Percentiles rank a stretch among this genome's conserved stretches.
These are phyloP conservation scores for Ganoderma multipileum DNA, from an alignment of 1,284 basidiomycete genomes.

Conservation along the genomic window DNA sequence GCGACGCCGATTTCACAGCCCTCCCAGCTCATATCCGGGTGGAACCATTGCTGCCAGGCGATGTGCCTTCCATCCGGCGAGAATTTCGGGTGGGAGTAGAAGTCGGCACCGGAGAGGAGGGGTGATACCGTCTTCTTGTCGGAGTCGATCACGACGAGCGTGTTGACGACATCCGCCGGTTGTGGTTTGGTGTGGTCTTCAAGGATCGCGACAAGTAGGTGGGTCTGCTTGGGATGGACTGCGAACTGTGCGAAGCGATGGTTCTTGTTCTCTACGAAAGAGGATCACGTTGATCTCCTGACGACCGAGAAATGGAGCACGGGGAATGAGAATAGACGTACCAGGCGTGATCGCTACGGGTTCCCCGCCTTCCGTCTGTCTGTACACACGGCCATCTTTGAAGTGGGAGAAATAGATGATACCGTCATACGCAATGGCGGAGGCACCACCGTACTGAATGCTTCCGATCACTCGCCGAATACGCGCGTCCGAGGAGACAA, in stretches of 20 bases:
- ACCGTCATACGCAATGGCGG: conserved; percentile 56
- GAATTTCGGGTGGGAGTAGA: conserved; percentile 69
- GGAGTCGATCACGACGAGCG: conserved; percentile 63
- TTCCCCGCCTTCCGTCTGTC: conserved; percentile 41
- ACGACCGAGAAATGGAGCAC: not conserved
- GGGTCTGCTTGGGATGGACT: conserved; percentile 52
- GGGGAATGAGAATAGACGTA: conserved; percentile 36
- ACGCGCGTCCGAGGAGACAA: not conserved
- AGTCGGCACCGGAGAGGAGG: conserved; percentile 66
- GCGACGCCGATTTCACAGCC: conserved; percentile 68
- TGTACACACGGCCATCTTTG: conserved; percentile 58
- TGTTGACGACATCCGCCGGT: conserved; percentile 62
- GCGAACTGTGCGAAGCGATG: conserved; percentile 65
- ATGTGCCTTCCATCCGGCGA: conserved; percentile 72
- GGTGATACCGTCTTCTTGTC: conserved; percentile 47
- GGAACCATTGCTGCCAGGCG: conserved; percentile 77
- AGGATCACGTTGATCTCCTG: too few relatives aligned
- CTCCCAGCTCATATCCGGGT: conserved; percentile 88
- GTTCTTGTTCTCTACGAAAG: conserved; percentile 49
- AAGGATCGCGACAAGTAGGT: conserved; percentile 60
- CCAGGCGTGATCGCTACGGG: conserved; percentile 70
- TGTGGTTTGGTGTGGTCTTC: conserved; percentile 73
- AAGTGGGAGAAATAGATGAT: conserved; percentile 64
- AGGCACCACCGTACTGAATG: conserved; percentile 49
- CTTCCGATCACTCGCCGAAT: not conserved